A percentile compares a stretch with the other conserved stretches of the same genome.
Conservation (phyloP, 164 flowering plant genomes). For the Brasenia schreberi region DNA sequence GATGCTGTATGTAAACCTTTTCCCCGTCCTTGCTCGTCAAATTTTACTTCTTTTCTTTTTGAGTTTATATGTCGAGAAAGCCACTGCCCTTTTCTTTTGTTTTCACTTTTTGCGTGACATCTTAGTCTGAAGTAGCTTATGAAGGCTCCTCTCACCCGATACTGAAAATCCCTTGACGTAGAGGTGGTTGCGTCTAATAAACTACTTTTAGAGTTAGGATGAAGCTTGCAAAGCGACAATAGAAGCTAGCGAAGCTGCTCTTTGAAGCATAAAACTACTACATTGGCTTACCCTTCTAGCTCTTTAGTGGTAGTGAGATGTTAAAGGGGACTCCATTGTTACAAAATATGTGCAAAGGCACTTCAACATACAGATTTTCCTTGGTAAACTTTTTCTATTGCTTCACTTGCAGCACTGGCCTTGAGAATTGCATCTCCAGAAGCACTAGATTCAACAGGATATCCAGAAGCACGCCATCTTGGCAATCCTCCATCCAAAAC, state of each 20-base stretch:
- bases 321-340: not conserved
- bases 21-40: not conserved
- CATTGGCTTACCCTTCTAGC: too few species aligned
- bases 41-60: not conserved
- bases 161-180: too few species aligned
- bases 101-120: not conserved
- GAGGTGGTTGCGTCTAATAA: too few species aligned
- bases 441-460: slow-evolving; percentile 98
- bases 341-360: too few species aligned
- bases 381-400: slow-evolving; percentile 65
- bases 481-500: too few species aligned
- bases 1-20: slow-evolving; percentile 66
- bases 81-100: not conserved
- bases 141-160: too few species aligned
- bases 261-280: too few species aligned
- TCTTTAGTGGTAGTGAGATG: too few species aligned
- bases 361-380: slow-evolving; percentile 76
- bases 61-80: not conserved
- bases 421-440: slow-evolving; percentile 94
- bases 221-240: too few species aligned
- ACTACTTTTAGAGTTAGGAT: too few species aligned
- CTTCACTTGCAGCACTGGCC: slow-evolving; percentile 99
- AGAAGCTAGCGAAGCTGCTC: too few species aligned
- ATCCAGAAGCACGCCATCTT: slow-evolving; percentile 93
- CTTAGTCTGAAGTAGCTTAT: too few species aligned